Conservation (phyloP, 2,329 filamentous ascomycete species). For the Escovopsis sp. region DNA sequence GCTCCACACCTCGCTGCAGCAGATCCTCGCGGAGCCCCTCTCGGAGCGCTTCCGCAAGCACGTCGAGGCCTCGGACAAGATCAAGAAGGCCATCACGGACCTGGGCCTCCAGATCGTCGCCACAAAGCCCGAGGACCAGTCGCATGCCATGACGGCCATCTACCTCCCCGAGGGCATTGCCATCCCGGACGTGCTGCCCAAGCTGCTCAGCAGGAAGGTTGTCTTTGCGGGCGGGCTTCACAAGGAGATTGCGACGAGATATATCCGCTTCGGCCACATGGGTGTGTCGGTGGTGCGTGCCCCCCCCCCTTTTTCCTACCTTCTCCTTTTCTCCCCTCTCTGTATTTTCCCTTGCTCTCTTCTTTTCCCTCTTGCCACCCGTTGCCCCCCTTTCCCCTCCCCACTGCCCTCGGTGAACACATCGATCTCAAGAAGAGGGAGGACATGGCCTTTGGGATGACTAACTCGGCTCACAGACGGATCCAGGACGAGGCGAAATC, state of each 20-base stretch:
- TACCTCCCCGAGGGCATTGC: slow-evolving; percentile 77
- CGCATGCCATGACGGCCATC: slow-evolving; percentile 95
- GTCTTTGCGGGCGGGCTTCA: slow-evolving; percentile 92
- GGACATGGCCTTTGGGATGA: background rate
- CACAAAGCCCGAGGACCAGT: slow-evolving; percentile 72
- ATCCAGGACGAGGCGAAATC: slow-evolving; percentile 65
- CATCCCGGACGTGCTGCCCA: slow-evolving; percentile 71
- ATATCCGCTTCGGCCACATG: slow-evolving; percentile 96
- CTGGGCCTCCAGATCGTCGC: slow-evolving; percentile 82
- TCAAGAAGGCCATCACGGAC: slow-evolving; percentile 70
- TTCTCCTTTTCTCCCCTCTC: background rate
- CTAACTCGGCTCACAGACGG: slow-evolving; percentile 32
- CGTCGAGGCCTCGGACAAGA: slow-evolving; percentile 60
- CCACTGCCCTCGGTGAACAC: no score
- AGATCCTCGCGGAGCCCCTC: slow-evolving; percentile 70
- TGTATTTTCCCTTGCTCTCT: no score
- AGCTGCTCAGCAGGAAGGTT: slow-evolving; percentile 70
- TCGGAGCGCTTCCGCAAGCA: slow-evolving; percentile 73
- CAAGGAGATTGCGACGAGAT: slow-evolving; percentile 86
- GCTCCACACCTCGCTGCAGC: slow-evolving; percentile 72
- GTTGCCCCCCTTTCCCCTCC: no score
- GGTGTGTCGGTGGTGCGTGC: slow-evolving; percentile 66
- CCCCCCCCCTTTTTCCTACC: no score
- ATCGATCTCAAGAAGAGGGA: no score
- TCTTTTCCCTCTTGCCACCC: no score